A percentile compares a stretch with the other conserved stretches of the same genome.
These are phyloP conservation scores for Alternaria postmessia DNA, from an alignment of 2,329 filamentous ascomycete genomes.

Conservation along the genomic window DNA sequence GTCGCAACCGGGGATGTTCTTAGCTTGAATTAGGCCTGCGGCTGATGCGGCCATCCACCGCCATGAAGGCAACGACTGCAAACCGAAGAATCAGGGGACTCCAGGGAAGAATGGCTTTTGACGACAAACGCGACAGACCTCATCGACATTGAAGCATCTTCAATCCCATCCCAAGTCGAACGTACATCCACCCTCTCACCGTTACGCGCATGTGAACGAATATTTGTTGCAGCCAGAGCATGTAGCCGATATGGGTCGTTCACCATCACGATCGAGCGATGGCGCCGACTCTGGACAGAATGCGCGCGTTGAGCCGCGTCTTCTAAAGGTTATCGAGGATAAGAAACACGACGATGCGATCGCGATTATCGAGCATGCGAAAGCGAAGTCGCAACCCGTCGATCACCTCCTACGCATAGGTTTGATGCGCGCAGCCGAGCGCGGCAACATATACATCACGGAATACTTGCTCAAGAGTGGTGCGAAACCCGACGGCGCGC, in stretches of 20 bases:
- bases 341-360: slow-evolving; percentile 39
- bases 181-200: slow-evolving; percentile 4
- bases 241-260: slow-evolving; percentile 41
- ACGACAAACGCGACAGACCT: slow-evolving; percentile 18
- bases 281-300: slow-evolving; percentile 40
- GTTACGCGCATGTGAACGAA: slow-evolving; percentile 2
- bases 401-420: slow-evolving; percentile 50
- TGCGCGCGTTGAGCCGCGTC: slow-evolving; percentile 43
- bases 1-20: slow-evolving; percentile 20
- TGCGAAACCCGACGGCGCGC: slow-evolving; percentile 46
- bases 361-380: slow-evolving; percentile 48
- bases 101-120: slow-evolving; percentile 9
- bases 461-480: slow-evolving; percentile 46
- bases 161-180: slow-evolving; percentile 16
- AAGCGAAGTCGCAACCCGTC: slow-evolving; percentile 39
- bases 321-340: slow-evolving; percentile 48
- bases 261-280: slow-evolving; percentile 48
- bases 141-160: slow-evolving; percentile 13
- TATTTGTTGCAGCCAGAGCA: slow-evolving; percentile 20
- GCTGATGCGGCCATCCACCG: slow-evolving; percentile 26
- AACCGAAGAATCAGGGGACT: slow-evolving; percentile 3
- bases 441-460: slow-evolving; percentile 38
- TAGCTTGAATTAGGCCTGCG: slow-evolving; percentile 27
- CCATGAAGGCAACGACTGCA: slow-evolving; percentile 6
- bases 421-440: slow-evolving; percentile 46